Evolutionary conservation across 768 basidiomycete genomes (phyloP).

Genomic region (Phallus indusiatus): DNA sequence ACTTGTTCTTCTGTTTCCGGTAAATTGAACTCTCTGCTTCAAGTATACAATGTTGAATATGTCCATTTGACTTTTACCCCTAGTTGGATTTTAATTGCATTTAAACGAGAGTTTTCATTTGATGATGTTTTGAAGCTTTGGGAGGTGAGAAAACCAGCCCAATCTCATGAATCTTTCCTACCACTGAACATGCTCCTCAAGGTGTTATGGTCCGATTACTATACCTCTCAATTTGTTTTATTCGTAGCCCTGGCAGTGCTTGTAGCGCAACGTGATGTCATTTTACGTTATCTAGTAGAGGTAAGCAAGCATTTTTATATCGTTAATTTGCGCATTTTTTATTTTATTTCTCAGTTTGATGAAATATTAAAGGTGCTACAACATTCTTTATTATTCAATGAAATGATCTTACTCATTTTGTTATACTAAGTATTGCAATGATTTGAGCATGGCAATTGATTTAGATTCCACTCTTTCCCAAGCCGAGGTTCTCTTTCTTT

Average conservation of each 20-base stretch:
- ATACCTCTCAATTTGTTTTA: constrained; percentile 79
- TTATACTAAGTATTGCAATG: constrained; percentile 69
- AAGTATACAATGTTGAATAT: background rate
- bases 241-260: constrained; percentile 92
- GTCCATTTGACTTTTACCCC: background rate
- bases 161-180: constrained; percentile 10
- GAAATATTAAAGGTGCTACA: constrained; percentile 58
- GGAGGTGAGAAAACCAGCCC: constrained; percentile 43
- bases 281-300: constrained; percentile 91
- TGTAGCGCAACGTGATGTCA: constrained; percentile 92
- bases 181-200: background rate
- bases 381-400: background rate
- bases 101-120: constrained; percentile 96
- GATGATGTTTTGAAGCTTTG: constrained; percentile 83
- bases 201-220: constrained; percentile 82
- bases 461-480: constrained; percentile 92
- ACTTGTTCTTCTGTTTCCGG: constrained; percentile 98
- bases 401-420: constrained; percentile 6
- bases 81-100: constrained; percentile 86
- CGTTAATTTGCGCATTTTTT: background rate
- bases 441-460: constrained; percentile 94
- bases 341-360: constrained; percentile 48
- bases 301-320: constrained; percentile 30
- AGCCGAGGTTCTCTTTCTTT: constrained; percentile 93
- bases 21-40: constrained; percentile 27